phyloP scores from a whole-genome alignment of 1,284 basidiomycete genomes.

The Boletellus dicymbophilus region DNA sequence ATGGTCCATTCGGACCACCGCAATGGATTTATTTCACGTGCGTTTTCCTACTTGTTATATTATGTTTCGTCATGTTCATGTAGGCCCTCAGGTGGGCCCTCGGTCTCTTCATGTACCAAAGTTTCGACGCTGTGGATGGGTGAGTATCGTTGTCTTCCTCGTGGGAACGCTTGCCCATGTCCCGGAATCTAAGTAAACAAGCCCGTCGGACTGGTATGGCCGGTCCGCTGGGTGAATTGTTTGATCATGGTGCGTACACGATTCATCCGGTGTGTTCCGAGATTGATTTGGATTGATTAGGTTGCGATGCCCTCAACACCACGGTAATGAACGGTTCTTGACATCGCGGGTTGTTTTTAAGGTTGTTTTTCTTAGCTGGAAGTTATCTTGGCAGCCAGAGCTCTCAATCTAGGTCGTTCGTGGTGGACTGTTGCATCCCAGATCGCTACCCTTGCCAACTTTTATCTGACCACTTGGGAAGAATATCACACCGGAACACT shows the following conservation, averaged over 20 bases:
- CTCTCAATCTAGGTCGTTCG: slow-evolving; percentile 88
- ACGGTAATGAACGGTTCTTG: slow-evolving; percentile 55
- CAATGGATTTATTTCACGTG: slow-evolving; percentile 88
- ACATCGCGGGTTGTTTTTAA: not conserved
- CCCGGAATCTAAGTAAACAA: slow-evolving; percentile 72
- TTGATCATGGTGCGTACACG: slow-evolving; percentile 81
- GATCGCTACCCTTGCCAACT: slow-evolving; percentile 87
- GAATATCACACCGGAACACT: slow-evolving; percentile 94
- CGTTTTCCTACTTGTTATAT: slow-evolving; percentile 32
- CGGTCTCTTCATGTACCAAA: slow-evolving; percentile 94
- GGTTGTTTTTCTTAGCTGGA: slow-evolving; percentile 68
- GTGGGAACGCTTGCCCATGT: not conserved
- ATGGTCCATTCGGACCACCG: slow-evolving; percentile 64
- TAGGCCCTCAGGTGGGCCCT: slow-evolving; percentile 71
- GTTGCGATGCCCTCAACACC: slow-evolving; percentile 93
- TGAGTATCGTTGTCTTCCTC: slow-evolving; percentile 32
- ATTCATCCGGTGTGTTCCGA: not conserved
- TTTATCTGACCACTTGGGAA: slow-evolving; percentile 98
- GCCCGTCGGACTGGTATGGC: slow-evolving; percentile 95
- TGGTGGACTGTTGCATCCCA: slow-evolving; percentile 96
- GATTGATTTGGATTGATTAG: slow-evolving; percentile 35
- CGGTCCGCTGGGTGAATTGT: slow-evolving; percentile 94
- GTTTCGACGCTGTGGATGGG: slow-evolving; percentile 88
- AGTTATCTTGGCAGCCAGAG: slow-evolving; percentile 79
- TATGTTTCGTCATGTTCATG: not conserved